A percentile compares a stretch with the other conserved stretches of the same genome.
phyloP scores from a whole-genome alignment of 495 filamentous ascomycete species.

The Penicillium silybi region DNA sequence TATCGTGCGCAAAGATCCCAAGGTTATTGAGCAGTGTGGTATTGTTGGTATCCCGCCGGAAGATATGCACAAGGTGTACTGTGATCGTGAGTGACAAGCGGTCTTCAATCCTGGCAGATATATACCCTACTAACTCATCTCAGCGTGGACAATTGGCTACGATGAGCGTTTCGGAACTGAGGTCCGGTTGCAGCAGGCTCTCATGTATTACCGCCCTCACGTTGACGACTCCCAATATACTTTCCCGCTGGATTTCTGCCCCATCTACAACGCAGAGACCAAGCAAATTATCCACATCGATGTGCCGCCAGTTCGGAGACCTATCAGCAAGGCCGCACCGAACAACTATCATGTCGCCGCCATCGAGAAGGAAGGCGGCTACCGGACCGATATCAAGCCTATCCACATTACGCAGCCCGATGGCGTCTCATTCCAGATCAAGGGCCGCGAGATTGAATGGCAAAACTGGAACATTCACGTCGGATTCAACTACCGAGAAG shows the following conservation, averaged over 20 bases:
- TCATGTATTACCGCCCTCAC: conserved; percentile 94
- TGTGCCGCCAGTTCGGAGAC: conserved; percentile 74
- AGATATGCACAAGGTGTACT: conserved; percentile 92
- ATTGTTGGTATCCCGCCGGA: conserved; percentile 80
- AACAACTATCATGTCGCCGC: conserved; percentile 78
- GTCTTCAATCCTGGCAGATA: neutral
- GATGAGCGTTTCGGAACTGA: conserved; percentile 84
- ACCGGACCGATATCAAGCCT: conserved; percentile 79
- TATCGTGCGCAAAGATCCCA: conserved; percentile 72
- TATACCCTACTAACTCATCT: neutral
- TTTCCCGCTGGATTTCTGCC: conserved; percentile 90
- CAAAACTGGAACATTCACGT: conserved; percentile 95
- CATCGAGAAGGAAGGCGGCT: conserved; percentile 72
- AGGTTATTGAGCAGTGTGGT: conserved; percentile 88
- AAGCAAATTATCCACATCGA: conserved; percentile 86
- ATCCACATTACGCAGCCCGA: conserved; percentile 94
- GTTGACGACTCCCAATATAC: conserved; percentile 87
- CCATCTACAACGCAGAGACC: conserved; percentile 83
- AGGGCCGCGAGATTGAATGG: conserved; percentile 78
- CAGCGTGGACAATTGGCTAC: conserved; percentile 94
- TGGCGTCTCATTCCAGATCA: conserved; percentile 84
- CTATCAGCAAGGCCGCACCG: conserved; percentile 66
- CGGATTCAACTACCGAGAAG: conserved; percentile 72
- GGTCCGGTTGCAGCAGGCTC: conserved; percentile 81
- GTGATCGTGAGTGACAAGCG: conserved; percentile 65